Percentiles rank a stretch among this genome's conserved stretches.
These are phyloP conservation scores for Starmerella bacillaris DNA, from an alignment of 805 yeast species.

Conservation along the genomic window DNA sequence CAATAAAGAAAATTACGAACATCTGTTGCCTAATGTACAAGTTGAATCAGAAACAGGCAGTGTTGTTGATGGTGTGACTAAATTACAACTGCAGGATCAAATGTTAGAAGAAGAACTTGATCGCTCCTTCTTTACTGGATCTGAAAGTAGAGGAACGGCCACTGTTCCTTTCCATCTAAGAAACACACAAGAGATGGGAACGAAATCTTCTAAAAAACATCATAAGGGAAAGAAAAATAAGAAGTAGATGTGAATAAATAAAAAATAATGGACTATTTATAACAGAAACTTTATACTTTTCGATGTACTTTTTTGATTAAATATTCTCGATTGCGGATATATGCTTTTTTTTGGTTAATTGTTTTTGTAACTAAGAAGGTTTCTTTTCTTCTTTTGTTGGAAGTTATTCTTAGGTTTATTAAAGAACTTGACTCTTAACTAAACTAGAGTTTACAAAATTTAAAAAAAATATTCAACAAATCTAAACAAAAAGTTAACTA, in stretches of 20 bases:
- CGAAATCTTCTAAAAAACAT: neutral
- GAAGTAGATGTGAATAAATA: too few species aligned
- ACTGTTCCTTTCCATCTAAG: conserved; percentile 52
- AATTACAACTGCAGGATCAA: conserved; percentile 6
- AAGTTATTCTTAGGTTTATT: neutral
- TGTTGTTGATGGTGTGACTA: conserved; percentile 30
- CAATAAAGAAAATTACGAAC: conserved; percentile 54
- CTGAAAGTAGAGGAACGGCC: conserved; percentile 42
- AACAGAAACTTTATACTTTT: neutral
- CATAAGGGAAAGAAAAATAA: neutral
- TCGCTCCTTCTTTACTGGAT: conserved; percentile 64
- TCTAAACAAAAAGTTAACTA: neutral
- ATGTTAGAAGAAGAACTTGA: conserved; percentile 70
- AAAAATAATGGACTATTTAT: neutral
- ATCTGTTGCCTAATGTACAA: conserved; percentile 36
- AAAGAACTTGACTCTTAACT: neutral
- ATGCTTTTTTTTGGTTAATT: too few species aligned
- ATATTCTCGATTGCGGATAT: neutral
- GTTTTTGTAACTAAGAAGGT: neutral
- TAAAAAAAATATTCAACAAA: neutral
- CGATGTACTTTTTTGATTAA: neutral
- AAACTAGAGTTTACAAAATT: neutral
- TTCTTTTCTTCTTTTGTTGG: too few species aligned
- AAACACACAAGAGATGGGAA: conserved; percentile 5
- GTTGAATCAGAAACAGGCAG: conserved; percentile 18